Evolutionary conservation across 805 yeast species (phyloP), one percentile per base, ranked within the genome.

Genomic region (Metschnikowia lochheadii): DNA sequence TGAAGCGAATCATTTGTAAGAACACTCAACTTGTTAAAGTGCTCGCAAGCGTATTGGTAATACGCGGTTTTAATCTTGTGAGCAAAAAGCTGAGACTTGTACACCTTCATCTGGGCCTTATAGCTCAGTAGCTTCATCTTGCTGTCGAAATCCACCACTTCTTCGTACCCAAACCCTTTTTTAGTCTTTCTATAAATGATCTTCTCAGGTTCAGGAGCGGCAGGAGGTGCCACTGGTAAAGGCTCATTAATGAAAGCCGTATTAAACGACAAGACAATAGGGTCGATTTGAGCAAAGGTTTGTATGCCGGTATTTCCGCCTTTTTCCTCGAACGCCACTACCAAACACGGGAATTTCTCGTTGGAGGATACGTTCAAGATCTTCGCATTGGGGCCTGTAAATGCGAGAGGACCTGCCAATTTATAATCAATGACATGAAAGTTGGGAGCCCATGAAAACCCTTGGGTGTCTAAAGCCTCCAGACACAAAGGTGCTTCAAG

Each of bases 91-190:
- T 33, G 34, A 11, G 20, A 46, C 8, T 47, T 38, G 48, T 47
- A 54, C 4, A 18, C 33, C 6, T 34, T 46, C 34, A 51, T 13
- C 20, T 40, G 46, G 11, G 23, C 20, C 5, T 48, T 49, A 14
- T 36, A 34, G 10, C 17, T 23, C 11, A 13, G 44, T 6, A 39
- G 48, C 2, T 47, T 47, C 4, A 17, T 29, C 2, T 41, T 49
- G 13, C 42, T 54, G 7, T 46, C 50, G 1, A 44, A 36, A 3
- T 48, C 55, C 11, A 47, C 35, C 3, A 47, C 53, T 8, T 54
- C 48, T 17, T 49, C 37, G 13, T 40, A 56, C 2, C 61, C 61
- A 26, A 57, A 57, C 0, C 61, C 61, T 6, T 52, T 51, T 4
- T 36, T 31, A 3, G 55, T 56, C 21, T 42, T 50, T 7, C 41